phyloP scores from a whole-genome alignment of 1,284 basidiomycete genomes.

The Microbotryum lychnidis-dioicae region DNA sequence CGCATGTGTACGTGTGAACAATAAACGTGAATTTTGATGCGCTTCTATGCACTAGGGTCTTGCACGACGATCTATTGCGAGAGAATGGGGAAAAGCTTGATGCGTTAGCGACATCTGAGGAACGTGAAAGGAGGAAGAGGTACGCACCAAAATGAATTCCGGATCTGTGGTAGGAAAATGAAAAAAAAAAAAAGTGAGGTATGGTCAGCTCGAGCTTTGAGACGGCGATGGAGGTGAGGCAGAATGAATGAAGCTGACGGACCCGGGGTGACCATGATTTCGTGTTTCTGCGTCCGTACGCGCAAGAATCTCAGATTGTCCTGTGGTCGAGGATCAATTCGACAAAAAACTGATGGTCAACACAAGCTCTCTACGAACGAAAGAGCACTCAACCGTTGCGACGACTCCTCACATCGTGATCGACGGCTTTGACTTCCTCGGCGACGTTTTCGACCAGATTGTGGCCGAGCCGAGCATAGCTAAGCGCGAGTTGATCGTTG shows the following conservation, averaged over 20 bases:
- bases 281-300: constrained; percentile 81
- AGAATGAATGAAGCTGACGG: constrained; percentile 35
- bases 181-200: no score
- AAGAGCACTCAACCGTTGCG: constrained; percentile 1
- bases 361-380: not conserved
- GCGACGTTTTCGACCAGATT: constrained; percentile 66
- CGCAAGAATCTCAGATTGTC: constrained; percentile 81
- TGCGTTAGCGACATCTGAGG: not conserved
- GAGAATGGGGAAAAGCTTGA: not conserved
- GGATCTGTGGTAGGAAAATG: constrained; percentile 52
- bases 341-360: not conserved
- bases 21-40: not conserved
- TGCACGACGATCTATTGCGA: constrained; percentile 22
- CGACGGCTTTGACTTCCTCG: constrained; percentile 60
- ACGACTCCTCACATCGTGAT: constrained; percentile 51
- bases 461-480: constrained; percentile 64
- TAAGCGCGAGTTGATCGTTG: constrained; percentile 62
- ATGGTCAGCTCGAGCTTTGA: not conserved
- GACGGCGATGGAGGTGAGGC: not conserved
- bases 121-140: not conserved
- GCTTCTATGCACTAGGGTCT: constrained; percentile 16
- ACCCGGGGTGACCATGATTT: constrained; percentile 91
- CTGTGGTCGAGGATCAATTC: constrained; percentile 42
- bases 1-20: not conserved
- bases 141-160: constrained; percentile 60